A percentile compares a stretch with the other conserved stretches of the same genome.
These are phyloP conservation scores for Xylaria sp. DNA, from an alignment of 2,329 filamentous ascomycete species.

Conservation along the genomic window DNA sequence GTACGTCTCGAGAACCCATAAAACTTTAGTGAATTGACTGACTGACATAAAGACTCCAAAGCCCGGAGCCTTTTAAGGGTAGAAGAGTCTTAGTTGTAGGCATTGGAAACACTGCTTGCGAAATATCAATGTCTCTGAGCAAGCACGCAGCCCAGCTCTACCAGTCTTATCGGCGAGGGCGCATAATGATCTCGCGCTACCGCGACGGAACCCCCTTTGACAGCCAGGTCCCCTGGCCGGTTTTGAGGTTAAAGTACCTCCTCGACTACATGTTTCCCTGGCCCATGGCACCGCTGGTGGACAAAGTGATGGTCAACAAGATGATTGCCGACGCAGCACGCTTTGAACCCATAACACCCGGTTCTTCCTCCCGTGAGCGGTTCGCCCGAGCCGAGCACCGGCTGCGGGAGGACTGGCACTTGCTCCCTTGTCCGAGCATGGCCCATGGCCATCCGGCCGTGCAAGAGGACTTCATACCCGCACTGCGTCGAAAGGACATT, in stretches of 20 bases:
- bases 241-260: constrained; percentile 27
- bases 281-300: constrained; percentile 15
- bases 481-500: constrained; percentile 17
- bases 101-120: constrained; percentile 27
- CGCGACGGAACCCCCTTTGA: constrained; percentile 23
- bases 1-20: constrained; percentile 3
- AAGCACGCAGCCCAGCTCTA: constrained; percentile 21
- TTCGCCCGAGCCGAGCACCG: constrained; percentile 10
- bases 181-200: constrained; percentile 23
- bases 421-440: constrained; percentile 23
- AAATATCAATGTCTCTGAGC: constrained; percentile 14
- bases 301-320: constrained; percentile 21
- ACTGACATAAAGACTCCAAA: background rate
- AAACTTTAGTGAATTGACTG: background rate
- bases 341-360: constrained; percentile 8
- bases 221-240: constrained; percentile 19
- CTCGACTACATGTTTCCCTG: constrained; percentile 23
- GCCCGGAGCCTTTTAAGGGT: constrained; percentile 15
- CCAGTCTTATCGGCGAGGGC: constrained; percentile 23
- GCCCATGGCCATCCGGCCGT: constrained; percentile 22
- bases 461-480: constrained; percentile 29
- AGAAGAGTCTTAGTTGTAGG: constrained; percentile 28
- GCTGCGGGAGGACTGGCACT: constrained; percentile 22
- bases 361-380: constrained; percentile 5
- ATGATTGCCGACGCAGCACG: constrained; percentile 27